Conservation (phyloP, 345 rosid species). For the Brassica carinata region DNA sequence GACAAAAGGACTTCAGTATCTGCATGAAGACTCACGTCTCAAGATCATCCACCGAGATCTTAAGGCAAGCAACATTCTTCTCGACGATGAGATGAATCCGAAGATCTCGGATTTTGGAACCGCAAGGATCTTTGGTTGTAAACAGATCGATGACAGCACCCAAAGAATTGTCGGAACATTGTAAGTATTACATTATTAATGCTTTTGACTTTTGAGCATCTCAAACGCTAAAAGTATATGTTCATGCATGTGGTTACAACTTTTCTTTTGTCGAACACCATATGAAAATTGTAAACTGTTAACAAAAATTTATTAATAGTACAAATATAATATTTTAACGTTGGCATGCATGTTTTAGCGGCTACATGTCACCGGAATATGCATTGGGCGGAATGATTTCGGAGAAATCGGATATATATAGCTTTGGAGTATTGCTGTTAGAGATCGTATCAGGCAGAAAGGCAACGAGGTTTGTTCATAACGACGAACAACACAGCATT, state of each 20-base stretch:
- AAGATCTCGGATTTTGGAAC: neutral
- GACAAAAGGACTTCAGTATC: neutral
- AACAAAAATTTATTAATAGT: no score
- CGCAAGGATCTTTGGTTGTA: neutral
- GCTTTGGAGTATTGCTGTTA: neutral
- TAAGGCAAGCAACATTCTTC: neutral
- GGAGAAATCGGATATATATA: neutral
- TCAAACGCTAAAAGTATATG: no score
- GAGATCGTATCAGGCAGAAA: neutral
- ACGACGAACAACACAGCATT: neutral
- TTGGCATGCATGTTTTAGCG: neutral
- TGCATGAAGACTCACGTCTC: constrained; percentile 14
- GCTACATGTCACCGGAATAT: neutral
- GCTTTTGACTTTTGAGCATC: no score
- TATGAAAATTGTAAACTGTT: no score
- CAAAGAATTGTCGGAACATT: neutral
- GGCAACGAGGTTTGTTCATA: neutral
- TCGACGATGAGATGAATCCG: neutral
- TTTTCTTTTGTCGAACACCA: no score
- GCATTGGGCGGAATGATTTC: neutral
- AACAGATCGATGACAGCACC: neutral
- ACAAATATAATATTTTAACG: no score
- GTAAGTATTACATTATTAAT: neutral
- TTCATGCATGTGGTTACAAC: no score
- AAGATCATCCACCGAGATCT: constrained; percentile 26